phyloP scores from a whole-genome alignment of 1,284 basidiomycete genomes.

The Cryptococcus sp. region DNA sequence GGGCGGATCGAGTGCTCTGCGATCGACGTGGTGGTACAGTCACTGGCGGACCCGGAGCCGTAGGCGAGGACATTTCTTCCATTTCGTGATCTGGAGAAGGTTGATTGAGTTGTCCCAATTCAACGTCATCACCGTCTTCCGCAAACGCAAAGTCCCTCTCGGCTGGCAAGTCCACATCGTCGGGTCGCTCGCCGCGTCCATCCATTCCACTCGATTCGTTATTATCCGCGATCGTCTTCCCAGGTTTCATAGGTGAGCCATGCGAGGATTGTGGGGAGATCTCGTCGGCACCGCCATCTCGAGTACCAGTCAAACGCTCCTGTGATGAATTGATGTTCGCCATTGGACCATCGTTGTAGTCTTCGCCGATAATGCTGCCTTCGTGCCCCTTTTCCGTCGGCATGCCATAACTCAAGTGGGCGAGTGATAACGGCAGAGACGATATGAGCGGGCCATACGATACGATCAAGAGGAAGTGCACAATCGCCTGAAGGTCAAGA shows the following conservation, averaged over 20 bases:
- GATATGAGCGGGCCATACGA: slow-evolving; percentile 61
- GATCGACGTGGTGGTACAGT: slow-evolving; percentile 4
- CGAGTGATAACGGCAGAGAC: slow-evolving; percentile 73
- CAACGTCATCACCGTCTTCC: slow-evolving; percentile 8
- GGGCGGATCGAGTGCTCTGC: slow-evolving; percentile 3
- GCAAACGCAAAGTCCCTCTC: slow-evolving; percentile 19
- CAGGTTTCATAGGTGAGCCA: not conserved
- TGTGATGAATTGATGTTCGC: slow-evolving; percentile 19
- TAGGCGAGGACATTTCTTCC: slow-evolving; percentile 8
- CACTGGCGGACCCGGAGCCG: slow-evolving; percentile 23
- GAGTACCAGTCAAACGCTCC: slow-evolving; percentile 18
- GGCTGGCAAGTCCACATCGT: slow-evolving; percentile 4
- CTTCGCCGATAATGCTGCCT: slow-evolving; percentile 32
- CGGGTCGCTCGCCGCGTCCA: slow-evolving; percentile 1
- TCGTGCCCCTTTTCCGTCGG: slow-evolving; percentile 39
- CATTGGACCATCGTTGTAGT: slow-evolving; percentile 9
- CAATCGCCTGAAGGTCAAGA: slow-evolving; percentile 59
- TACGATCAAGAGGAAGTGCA: slow-evolving; percentile 66
- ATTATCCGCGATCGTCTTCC: not conserved
- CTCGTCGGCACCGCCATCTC: not conserved
- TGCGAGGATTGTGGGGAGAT: slow-evolving; percentile 8
- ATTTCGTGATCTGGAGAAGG: not conserved
- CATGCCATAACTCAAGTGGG: slow-evolving; percentile 64
- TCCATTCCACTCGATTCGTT: not conserved
- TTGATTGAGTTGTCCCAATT: slow-evolving; percentile 3